Evolutionary conservation across 2,329 filamentous ascomycete genomes (phyloP), one percentile per base, ranked within the genome.

Genomic region (Pyrenochaeta sp.): DNA sequence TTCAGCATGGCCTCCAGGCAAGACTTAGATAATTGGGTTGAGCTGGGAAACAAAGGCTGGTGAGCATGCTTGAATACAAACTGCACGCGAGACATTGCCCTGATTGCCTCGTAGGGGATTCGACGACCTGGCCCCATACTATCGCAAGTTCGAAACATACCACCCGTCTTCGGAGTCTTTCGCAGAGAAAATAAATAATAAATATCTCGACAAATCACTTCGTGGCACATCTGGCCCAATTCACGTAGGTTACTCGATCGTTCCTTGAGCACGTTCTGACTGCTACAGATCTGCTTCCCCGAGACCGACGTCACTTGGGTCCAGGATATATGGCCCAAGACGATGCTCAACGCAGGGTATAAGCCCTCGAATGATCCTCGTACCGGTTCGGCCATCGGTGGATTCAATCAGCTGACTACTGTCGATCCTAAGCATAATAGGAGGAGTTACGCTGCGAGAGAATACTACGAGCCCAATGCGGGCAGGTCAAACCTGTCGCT

Each of bases 401-500:
- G 69, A 19, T 74, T 74, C 59, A 74, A 73, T 37, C 70, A 73
- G 46, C 53, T 71, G 39, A 68, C 58, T 32, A 72, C 67, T 8
- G 64, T 75, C 22, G 64, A 73, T 39, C 67, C 72, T 3, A 63
- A 56, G 34, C 66, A 67, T 2, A 59, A 71, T 13, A 55, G 56
- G 40, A 61, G 69, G 50, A 80, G 72, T 34, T 79, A 79, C 54
- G 67, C 76, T 10, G 76, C 74, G 10, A 56, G 74, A 55, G 75
- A 68, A 0, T 80, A 78, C 64, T 77, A 76, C 27, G 68, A 72
- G 45, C 71, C 74, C n/a, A 75, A 74, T 44, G 62, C 68, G 1
- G 42, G 61, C 1, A 75, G 82, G 8, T 65, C 73, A 2, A 86
- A 86, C 58, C 67, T 86, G 2, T 70, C 76, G n/a, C 68, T 85